Base-by-base conservation (phyloP, 495 filamentous ascomycete species). In the Parachaetomium inaequale region DNA sequence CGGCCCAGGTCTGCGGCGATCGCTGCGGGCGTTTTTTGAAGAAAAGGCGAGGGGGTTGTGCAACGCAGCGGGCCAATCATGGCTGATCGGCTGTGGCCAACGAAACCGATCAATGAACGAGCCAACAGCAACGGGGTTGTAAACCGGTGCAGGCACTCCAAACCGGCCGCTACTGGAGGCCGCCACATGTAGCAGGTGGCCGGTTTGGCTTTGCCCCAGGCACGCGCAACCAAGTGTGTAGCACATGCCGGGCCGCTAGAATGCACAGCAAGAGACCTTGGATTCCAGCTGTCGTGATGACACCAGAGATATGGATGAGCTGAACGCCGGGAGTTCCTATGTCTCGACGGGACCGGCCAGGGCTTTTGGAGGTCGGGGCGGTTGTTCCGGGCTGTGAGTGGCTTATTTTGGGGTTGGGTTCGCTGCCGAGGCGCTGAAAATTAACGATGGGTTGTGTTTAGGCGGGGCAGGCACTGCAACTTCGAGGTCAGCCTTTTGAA, bases 71-170 rank as follows among this genome's bases (percentile, higher is more conserved):
- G 62, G 56, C 69, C 66, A 71, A 71, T 69, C 63, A 63, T 49
- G 43, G 54, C 7, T 26, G 12, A 21, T 31, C 45, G 58, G 53
- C 15, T 43, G 36, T 32, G 50, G 21, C 32, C 61, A 58, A 21
- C 60, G 55, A 67, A 71, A 71, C 69, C 69, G 69, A 71, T 71
- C 40, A 69, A 62, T 12, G 36, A 65, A 50, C 34, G 34, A 63
- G 63, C 64, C 69, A 67, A 67, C 64, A 49, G 43, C 58, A 58
- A 47, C 15, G 59, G 42, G 45, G 38, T 31, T 45, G 34, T 61
- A 62, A 63, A 62, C 64, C 59, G 69, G 49, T 38, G 54, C 61
- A 62, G 63, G 25, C 57, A 67, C 66, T 43, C 61, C 46, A 54
- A 70, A 64, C 63, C 55, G 62, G 51, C 55, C 46, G 40, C 56